Base-by-base conservation (phyloP, 2,329 filamentous ascomycete genomes). In the Xylariales sp. region DNA sequence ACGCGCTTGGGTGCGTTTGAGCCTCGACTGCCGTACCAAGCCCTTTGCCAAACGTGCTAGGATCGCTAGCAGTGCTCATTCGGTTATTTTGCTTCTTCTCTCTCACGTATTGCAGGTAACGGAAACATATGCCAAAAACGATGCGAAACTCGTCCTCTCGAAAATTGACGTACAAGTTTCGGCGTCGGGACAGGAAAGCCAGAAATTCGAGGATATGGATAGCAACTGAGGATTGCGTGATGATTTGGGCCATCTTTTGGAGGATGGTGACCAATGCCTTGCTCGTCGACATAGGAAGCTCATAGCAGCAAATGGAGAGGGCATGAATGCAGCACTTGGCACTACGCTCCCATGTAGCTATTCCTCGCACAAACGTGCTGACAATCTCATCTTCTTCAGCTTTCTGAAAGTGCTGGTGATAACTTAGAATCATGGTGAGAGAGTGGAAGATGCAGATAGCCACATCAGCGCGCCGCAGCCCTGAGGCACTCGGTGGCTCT, bases 121-220 rank as follows among this genome's bases (percentile, higher is more conserved):
- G 82, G 59, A 95, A 89, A 54, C 89, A 96, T 32, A 98, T 94
- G 8, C 87, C 93, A 57, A 98, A 97, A 1, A 97, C 87, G 38
- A 88, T 89, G 45, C 88, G 86, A 60, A 91, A 96, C 53, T 97
- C 90, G 29, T 95, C 88, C 50, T 94, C 84, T 36, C 87, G 78
- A 57, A 96, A 87, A 54, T 95, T 94, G 55, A 88, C 81, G 55
- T 90, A 94, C 2, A 96, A 74, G 43, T 88, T 78, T 8, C 87
- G 88, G 41, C 96, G 69, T 24, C 91, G 83, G 37, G 90, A 89
- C 19, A 98, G 74, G 34, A 88, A 84, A 8, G 88, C 86, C n/a
- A 98, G 69, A 54, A 98, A 97, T 55, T 98, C 93, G 34, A 98
- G 71, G 43, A 98, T 95, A 55, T 98, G 93, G 44, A 96, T 85